A percentile compares a stretch with the other conserved stretches of the same genome.
These are phyloP conservation scores for Sclerospora graminicola DNA, from an alignment of 352 stramenopile genomes.

Conservation along the genomic window DNA sequence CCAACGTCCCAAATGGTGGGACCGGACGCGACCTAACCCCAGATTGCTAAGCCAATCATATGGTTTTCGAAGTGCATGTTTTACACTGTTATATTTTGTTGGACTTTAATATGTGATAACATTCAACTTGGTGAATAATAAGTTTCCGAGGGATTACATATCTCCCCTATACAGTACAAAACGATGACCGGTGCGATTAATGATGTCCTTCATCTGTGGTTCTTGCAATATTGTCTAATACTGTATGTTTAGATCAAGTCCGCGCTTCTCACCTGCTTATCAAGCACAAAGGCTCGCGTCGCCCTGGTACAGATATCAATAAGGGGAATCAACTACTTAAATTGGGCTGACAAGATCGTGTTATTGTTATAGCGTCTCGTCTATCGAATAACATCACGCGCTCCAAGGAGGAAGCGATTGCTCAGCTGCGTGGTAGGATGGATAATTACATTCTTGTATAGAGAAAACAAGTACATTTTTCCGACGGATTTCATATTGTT, in stretches of 20 bases:
- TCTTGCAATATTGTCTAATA: slow-evolving; percentile 1
- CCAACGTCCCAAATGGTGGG: too few relatives aligned
- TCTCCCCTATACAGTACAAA: not conserved
- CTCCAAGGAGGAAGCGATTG: slow-evolving; percentile 86
- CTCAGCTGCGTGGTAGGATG: slow-evolving; percentile 33
- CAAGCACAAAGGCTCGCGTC: slow-evolving; percentile 90
- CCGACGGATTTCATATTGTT: not conserved
- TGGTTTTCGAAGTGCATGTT: too few relatives aligned
- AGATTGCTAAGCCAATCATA: too few relatives aligned
- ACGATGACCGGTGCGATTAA: slow-evolving; percentile 21
- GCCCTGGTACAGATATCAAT: slow-evolving; percentile 32
- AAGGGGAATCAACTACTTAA: not conserved
- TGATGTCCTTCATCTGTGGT: not conserved
- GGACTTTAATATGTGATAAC: too few relatives aligned
- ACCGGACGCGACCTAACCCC: too few relatives aligned
- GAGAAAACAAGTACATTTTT: not conserved
- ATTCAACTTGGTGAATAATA: too few relatives aligned
- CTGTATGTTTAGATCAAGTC: slow-evolving; percentile 46
- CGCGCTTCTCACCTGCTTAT: slow-evolving; percentile 89
- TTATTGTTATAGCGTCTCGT: slow-evolving; percentile 41
- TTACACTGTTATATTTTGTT: too few relatives aligned
- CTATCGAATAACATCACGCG: slow-evolving; percentile 88
- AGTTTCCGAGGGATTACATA: too few relatives aligned
- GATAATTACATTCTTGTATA: not conserved
- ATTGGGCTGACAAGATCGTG: not conserved